Percentiles rank a stretch among this genome's conserved stretches.
Conservation (phyloP, 345 rosid species). For the Hibiscus syriacus region DNA sequence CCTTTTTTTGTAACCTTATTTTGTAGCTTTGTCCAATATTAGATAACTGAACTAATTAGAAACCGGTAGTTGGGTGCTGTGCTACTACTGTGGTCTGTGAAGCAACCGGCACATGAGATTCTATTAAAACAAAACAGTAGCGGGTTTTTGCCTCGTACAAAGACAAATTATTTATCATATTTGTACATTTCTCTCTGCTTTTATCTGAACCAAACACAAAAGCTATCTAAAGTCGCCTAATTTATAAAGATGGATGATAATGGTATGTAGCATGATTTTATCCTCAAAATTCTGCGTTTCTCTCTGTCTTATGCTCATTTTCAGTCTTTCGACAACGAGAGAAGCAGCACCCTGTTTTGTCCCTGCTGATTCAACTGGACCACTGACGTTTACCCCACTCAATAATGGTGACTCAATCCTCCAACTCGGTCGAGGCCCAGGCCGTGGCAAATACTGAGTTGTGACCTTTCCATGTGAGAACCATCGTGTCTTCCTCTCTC, state of each 20-base stretch:
- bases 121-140: not conserved
- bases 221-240: not conserved
- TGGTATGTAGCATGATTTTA: slow-evolving; percentile 9
- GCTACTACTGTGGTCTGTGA: too few species aligned
- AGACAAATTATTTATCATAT: not conserved
- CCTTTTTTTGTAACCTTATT: too few species aligned
- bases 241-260: not conserved
- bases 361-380: slow-evolving; percentile 15
- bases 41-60: too few species aligned
- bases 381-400: slow-evolving; percentile 1
- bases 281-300: slow-evolving; percentile 19
- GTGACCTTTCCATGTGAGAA: slow-evolving; percentile 77
- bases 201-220: slow-evolving; percentile 15
- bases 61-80: not conserved
- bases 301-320: slow-evolving; percentile 14
- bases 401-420: slow-evolving; percentile 24
- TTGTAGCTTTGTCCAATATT: too few species aligned
- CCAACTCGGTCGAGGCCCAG: slow-evolving; percentile 37
- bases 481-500: slow-evolving; percentile 53
- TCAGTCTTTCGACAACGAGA: slow-evolving; percentile 22
- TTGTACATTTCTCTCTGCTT: slow-evolving; percentile 9
- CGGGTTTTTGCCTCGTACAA: not conserved
- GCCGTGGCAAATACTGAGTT: slow-evolving; percentile 59
- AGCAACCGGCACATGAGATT: not conserved
- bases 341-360: slow-evolving; percentile 15